Percentiles rank a stretch among this genome's conserved stretches.
Conservation (phyloP, 345 rosid species). For the Salix suchowensis region DNA sequence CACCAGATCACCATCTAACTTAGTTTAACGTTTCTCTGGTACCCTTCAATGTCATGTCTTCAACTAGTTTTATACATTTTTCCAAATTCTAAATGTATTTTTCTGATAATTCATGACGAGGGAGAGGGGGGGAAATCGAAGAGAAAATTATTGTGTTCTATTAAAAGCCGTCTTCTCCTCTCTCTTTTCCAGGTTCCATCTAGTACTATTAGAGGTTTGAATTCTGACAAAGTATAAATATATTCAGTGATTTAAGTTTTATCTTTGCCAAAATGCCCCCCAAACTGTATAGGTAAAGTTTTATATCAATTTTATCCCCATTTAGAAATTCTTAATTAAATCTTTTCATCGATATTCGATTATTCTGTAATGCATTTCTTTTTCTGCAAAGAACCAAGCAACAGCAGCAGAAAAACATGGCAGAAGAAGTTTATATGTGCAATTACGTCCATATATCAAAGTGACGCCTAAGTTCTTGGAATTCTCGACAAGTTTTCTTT, state of each 20-base stretch:
- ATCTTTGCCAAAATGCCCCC: neutral
- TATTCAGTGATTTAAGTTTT: neutral
- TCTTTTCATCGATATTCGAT: neutral
- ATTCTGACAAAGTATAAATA: too few species aligned
- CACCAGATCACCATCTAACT: neutral
- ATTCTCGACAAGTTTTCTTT: slow-evolving; percentile 41
- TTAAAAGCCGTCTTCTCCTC: too few species aligned
- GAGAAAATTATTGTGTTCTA: too few species aligned
- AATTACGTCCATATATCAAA: slow-evolving; percentile 37
- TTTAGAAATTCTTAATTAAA: neutral
- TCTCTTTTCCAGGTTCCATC: too few species aligned
- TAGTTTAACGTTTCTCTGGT: too few species aligned
- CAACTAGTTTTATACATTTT: neutral
- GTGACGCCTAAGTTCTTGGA: slow-evolving; percentile 58
- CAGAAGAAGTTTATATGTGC: neutral
- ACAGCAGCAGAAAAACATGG: neutral
- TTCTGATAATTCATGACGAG: too few species aligned
- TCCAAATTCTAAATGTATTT: neutral
- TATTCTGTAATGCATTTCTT: neutral
- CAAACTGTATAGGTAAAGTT: neutral
- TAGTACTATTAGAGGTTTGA: too few species aligned
- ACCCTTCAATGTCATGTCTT: neutral
- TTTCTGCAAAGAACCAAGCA: neutral
- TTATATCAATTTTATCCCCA: neutral
- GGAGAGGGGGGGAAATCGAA: too few species aligned